Percentiles rank a stretch among this genome's conserved stretches.
Evolutionary conservation across 805 yeast genomes (phyloP).

Genomic region (Torulaspora microellipsoides): DNA sequence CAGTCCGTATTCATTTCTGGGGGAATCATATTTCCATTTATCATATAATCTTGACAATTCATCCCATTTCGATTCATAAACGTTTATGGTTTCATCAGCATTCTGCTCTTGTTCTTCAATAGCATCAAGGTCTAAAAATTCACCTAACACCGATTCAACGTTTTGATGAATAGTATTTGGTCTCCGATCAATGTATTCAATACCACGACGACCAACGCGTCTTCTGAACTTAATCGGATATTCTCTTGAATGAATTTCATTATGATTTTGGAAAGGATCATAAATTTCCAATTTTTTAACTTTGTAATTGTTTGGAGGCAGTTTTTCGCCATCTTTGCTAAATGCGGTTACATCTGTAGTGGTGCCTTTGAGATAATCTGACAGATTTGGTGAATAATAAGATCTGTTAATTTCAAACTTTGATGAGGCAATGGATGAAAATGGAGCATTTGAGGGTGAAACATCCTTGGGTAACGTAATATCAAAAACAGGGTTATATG

Average conservation of each 20-base stretch:
- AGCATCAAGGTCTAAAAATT: conserved; percentile 40
- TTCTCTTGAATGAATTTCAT: conserved; percentile 37
- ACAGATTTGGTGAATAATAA: conserved; percentile 40
- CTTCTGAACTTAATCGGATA: conserved; percentile 59
- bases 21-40: conserved; percentile 65
- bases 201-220: conserved; percentile 68
- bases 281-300: conserved; percentile 35
- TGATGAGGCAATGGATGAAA: conserved; percentile 71
- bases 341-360: conserved; percentile 22
- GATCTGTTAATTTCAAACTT: conserved; percentile 61
- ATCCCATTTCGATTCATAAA: conserved; percentile 46
- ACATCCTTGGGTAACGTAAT: conserved; percentile 51
- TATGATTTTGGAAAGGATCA: conserved; percentile 34
- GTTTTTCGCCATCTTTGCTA: conserved; percentile 32
- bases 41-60: conserved; percentile 47
- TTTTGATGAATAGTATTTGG: conserved; percentile 39
- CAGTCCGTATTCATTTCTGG: conserved; percentile 40
- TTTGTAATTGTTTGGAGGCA: conserved; percentile 22
- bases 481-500: conserved; percentile 75
- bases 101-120: conserved; percentile 26
- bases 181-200: conserved; percentile 70
- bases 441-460: conserved; percentile 66
- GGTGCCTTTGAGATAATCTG: conserved; percentile 29
- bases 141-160: conserved; percentile 37
- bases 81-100: conserved; percentile 33